phyloP scores from a whole-genome alignment of 2,329 filamentous ascomycete genomes.

The Taxawa tesnikishii region DNA sequence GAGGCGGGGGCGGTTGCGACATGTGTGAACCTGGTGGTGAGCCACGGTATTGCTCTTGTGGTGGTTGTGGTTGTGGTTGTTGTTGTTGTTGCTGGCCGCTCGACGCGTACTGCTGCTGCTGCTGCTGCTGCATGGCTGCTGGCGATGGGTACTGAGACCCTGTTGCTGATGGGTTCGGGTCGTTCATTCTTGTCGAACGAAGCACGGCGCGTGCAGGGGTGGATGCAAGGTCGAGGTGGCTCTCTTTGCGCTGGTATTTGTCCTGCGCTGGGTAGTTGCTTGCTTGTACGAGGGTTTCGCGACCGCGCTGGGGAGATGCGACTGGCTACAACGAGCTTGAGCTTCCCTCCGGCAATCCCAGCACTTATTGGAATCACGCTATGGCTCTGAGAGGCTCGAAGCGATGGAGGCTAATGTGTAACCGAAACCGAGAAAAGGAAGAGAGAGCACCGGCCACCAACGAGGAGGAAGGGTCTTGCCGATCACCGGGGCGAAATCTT shows the following conservation, averaged over 20 bases:
- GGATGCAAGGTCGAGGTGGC: background rate
- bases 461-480: too few relatives aligned
- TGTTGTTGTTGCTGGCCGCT: background rate
- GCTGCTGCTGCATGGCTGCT: too few relatives aligned
- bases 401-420: background rate
- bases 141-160: background rate
- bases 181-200: background rate
- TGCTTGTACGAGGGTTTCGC: too few relatives aligned
- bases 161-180: background rate
- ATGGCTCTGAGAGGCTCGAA: background rate
- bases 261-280: background rate
- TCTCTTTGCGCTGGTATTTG: background rate
- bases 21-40: background rate
- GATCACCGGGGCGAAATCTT: too few relatives aligned
- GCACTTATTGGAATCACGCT: background rate
- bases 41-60: background rate
- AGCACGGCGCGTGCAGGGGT: background rate
- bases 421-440: background rate
- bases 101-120: background rate
- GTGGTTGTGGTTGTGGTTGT: too few relatives aligned
- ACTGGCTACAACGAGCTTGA: background rate
- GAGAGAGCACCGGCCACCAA: too few relatives aligned
- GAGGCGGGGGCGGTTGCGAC: slow-evolving; percentile 5
- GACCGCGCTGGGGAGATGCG: too few relatives aligned
- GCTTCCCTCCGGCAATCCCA: background rate